Base-by-base conservation (phyloP, 2,329 filamentous ascomycete genomes). In the Sphaerostilbella broomeana region DNA sequence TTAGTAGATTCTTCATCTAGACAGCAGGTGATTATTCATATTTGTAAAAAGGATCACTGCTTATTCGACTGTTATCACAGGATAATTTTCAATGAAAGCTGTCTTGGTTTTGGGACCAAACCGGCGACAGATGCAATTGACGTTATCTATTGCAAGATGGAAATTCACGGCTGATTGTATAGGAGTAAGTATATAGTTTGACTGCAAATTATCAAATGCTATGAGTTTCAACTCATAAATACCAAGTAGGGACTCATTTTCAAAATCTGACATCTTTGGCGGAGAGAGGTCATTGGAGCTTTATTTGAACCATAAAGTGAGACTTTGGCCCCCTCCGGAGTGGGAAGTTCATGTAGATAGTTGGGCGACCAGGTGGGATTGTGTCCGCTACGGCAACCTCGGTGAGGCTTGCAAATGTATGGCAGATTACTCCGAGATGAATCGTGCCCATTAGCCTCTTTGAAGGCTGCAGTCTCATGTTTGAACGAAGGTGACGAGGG, bases 331-430 rank as follows among this genome's bases (percentile, higher is more conserved):
- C n/a, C n/a, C n/a, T n/a, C n/a, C n/a, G n/a, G n/a, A n/a, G n/a
- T n/a, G n/a, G n/a, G n/a, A n/a, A n/a, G 10, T 8, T 16, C 18
- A 21, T 21, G 17, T 20, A 1, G 16, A 16, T 7, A n/a, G n/a
- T 38, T 28, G 1, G 33, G 22, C 3, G 10, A 27, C 11, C 27
- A 19, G 15, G 22, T 20, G 20, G 34, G 32, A 11, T 18, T 38
- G 21, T 42, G 34, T 15, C 13, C 32, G 17, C 33, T 20, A 9
- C 40, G 38, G n/a, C 27, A 42, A 27, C 40, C 34, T 42, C 38
- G 34, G 17, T 18, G 31, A 40, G 31, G n/a, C 19, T n/a, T 13
- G 19, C 31, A 40, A 19, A 27, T 21, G 19, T 28, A 41, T 20
- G 32, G 19, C 10, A n/a, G n/a, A 13, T 5, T 4, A 8, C 3